Evolutionary conservation across 768 basidiomycete species (phyloP), one percentile per base, ranked within the genome.

Genomic region (Paxillus involutus): DNA sequence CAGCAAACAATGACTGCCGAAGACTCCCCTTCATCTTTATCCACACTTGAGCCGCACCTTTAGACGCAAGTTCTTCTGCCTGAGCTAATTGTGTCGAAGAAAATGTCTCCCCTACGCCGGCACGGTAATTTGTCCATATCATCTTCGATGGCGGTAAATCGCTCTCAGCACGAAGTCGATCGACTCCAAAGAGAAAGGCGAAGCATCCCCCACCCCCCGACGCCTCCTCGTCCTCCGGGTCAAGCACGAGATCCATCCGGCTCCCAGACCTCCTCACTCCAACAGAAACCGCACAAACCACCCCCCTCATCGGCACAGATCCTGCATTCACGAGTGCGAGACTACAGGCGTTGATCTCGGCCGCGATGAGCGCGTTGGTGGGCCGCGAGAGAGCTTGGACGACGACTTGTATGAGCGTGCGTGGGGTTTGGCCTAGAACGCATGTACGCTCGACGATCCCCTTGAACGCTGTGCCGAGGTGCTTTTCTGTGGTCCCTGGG

Each of bases 371-470:
- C 1, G 73, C 73, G 26, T 79, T 73, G 37, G 66, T 44, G 16
- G 60, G 37, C 0, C 51, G 51, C 7, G 70, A 62, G 1, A 91
- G 73, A 3, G 80, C 75, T 67, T 94, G 91, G 0, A 88, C 76
- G 1, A 90, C 86, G n/a, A 94, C 75, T 59, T 92, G 91, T 3
- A 92, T 74, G 10, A 91, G 77, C 3, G 88, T 84, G 13, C 91
- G 75, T 8, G 91, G 92, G 53, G 86, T 79, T 45, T 81, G 79
- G 4, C 78, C 73, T 45, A 92, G 80, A n/a, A 91, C 71, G 37
- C 91, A 73, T 0, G 81, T 75, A 5, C 88, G 86, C 13, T 80
- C 70, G 26, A 94, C 68, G 12, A 84, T 73, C 5, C 80, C 70
- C 17, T 81, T 79, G 49, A 94, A 75, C 1, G 74, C 73, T 7